These are phyloP conservation scores for Fusarium devonianum DNA, from an alignment of 2,329 filamentous ascomycete species.

Conservation along the genomic window DNA sequence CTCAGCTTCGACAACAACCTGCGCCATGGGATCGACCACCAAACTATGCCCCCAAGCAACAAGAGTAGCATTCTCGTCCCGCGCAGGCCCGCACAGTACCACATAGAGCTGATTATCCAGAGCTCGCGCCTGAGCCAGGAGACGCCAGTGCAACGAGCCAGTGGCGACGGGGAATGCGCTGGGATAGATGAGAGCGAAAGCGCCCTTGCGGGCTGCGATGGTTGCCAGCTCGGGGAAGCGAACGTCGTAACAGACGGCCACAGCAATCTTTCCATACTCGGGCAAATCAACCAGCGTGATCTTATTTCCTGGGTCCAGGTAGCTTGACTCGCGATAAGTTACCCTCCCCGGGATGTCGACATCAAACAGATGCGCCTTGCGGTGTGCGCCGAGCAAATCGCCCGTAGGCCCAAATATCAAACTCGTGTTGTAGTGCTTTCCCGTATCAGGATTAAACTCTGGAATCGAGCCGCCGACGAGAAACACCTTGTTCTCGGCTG, in stretches of 20 bases:
- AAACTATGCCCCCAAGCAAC: slow-evolving; percentile 91
- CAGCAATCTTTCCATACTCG: slow-evolving; percentile 82
- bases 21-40: slow-evolving; percentile 84
- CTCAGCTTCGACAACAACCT: slow-evolving; percentile 76
- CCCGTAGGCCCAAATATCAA: slow-evolving; percentile 81
- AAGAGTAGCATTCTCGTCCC: slow-evolving; percentile 78
- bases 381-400: slow-evolving; percentile 80
- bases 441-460: slow-evolving; percentile 65
- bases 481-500: slow-evolving; percentile 77
- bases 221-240: slow-evolving; percentile 92
- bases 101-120: slow-evolving; percentile 95
- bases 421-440: slow-evolving; percentile 86
- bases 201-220: slow-evolving; percentile 85
- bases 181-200: slow-evolving; percentile 87
- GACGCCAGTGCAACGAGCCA: slow-evolving; percentile 86
- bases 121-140: slow-evolving; percentile 81
- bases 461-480: slow-evolving; percentile 91
- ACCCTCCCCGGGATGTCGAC: slow-evolving; percentile 96
- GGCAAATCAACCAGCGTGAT: slow-evolving; percentile 86
- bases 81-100: slow-evolving; percentile 85
- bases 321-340: slow-evolving; percentile 85
- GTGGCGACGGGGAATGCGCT: slow-evolving; percentile 95
- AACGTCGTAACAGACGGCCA: slow-evolving; percentile 98
- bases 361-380: slow-evolving; percentile 95
- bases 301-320: slow-evolving; percentile 83